Evolutionary conservation across 257 asterid genomes (phyloP), one percentile per base, ranked within the genome.

Genomic region (Oldenlandia corymbosa): DNA sequence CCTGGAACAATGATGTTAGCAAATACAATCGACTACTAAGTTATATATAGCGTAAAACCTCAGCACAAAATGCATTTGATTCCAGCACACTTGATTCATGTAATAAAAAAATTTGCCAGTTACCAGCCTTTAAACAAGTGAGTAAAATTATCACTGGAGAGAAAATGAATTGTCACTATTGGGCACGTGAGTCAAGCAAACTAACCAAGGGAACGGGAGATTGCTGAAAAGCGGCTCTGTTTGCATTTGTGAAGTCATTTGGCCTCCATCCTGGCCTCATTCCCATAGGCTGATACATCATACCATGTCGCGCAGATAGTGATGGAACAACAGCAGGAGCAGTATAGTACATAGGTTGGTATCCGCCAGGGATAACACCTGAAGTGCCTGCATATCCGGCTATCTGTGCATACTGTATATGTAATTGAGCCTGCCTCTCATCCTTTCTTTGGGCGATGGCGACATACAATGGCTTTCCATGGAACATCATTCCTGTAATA

Each of bases 381-480:
- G 95, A 64, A 23, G 88, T 70, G 57, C 91, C 88, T 1, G 83
- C 61, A 60, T 79, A 65, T 61, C 88, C 89, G 42, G 85, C 72
- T 67, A 81, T 52, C 21, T 81, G 96, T 4, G 88, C 88, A 65
- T 83, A 75, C 30, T 76, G 76, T 6, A 80, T 60, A 62, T 83
- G 95, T 65, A 91, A 62, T 74, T 80, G 86, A 11, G 88, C 83
- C 74, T 70, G 85, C 49, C 96, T 81, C 56, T 91, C 96, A 75
- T 83, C 95, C 83, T 91, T 91, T 72, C 84, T 84, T 79, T 88
- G 98, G 62, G 98, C 98, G 75, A 86, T 75, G 20, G 94, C 81
- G 39, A 81, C 94, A 57, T 84, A 88, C 63, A 91, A 62, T 24
- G 96, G 91, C 83, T 91, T 91, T 72, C 76, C 70, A 53, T 80